Evolutionary conservation across 805 yeast species (phyloP).

Genomic region (Osmozyma mogii): DNA sequence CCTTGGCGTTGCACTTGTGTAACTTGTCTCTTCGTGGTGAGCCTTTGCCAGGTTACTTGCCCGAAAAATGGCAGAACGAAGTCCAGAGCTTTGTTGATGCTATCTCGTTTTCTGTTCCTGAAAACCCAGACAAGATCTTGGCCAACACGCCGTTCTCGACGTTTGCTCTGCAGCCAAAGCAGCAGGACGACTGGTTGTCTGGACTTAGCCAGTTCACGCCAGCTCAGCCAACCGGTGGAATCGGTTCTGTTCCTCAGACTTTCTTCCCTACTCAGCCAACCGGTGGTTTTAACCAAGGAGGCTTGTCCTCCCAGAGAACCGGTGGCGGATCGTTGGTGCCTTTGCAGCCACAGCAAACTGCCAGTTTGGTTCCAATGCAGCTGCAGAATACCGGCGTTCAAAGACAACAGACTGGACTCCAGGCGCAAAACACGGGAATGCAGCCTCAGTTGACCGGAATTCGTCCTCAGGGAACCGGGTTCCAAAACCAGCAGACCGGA

Average conservation of each 20-base stretch:
- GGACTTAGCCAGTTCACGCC: slow-evolving; percentile 21
- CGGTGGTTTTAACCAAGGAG: slow-evolving; percentile 7
- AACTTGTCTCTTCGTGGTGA: slow-evolving; percentile 72
- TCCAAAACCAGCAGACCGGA: slow-evolving; percentile 8
- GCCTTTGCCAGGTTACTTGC: slow-evolving; percentile 64
- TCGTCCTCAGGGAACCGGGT: slow-evolving; percentile 1
- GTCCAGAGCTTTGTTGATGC: slow-evolving; percentile 86
- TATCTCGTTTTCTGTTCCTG: slow-evolving; percentile 72
- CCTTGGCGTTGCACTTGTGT: slow-evolving; percentile 82
- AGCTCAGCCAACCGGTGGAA: slow-evolving; percentile 34
- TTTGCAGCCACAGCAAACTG: slow-evolving; percentile 62
- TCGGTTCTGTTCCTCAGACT: slow-evolving; percentile 4
- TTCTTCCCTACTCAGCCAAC: slow-evolving; percentile 12
- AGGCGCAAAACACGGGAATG: slow-evolving; percentile 16
- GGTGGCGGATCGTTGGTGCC: slow-evolving; percentile 40
- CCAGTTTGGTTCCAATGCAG: slow-evolving; percentile 44
- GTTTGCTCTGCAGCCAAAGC: slow-evolving; percentile 12
- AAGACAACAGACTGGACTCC: slow-evolving; percentile 9
- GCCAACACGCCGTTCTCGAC: slow-evolving; percentile 39
- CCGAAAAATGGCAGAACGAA: slow-evolving; percentile 68
- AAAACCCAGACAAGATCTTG: slow-evolving; percentile 34
- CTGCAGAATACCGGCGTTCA: slow-evolving; percentile 15
- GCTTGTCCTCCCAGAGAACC: slow-evolving; percentile 32
- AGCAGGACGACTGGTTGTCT: slow-evolving; percentile 16
- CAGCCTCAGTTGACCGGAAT: slow-evolving; percentile 5